A percentile compares a stretch with the other conserved stretches of the same genome.
These are phyloP conservation scores for Agrocybe chaxingu DNA, from an alignment of 768 basidiomycete genomes.

Conservation along the genomic window DNA sequence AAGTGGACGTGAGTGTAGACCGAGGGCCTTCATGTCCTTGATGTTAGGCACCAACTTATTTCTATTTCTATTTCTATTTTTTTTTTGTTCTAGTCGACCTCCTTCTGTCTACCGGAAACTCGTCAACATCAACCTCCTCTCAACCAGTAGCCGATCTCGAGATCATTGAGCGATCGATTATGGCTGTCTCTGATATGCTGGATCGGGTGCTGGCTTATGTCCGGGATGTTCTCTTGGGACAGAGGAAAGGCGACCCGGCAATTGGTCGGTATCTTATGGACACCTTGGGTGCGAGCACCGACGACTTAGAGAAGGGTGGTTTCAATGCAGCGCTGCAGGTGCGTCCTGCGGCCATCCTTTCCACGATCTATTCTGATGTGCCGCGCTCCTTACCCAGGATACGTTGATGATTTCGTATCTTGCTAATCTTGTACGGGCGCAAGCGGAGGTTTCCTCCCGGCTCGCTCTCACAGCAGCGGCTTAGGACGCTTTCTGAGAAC, in stretches of 20 bases:
- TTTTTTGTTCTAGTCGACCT: conserved; percentile 64
- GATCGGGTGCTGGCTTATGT: conserved; percentile 87
- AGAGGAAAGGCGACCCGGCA: conserved; percentile 74
- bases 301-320: conserved; percentile 64
- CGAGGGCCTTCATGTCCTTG: conserved; percentile 12
- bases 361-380: conserved; percentile 7
- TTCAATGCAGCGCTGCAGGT: conserved; percentile 81
- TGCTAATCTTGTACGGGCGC: conserved; percentile 88
- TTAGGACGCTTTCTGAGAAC: conserved; percentile 22
- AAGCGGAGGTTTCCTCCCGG: conserved; percentile 88
- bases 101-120: conserved; percentile 47
- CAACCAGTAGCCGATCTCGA: conserved; percentile 70
- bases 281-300: conserved; percentile 70
- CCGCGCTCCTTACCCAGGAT: conserved; percentile 47
- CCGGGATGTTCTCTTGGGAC: conserved; percentile 73
- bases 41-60: conserved; percentile 2
- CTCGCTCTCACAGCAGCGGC: conserved; percentile 67
- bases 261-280: conserved; percentile 92
- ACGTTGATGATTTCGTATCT: conserved; percentile 94
- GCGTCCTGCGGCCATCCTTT: neutral
- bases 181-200: conserved; percentile 71
- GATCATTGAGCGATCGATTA: conserved; percentile 71
- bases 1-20: conserved; percentile 66
- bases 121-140: conserved; percentile 42
- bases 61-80: neutral